These are phyloP conservation scores for Bothriochloa decipiens DNA, from an alignment of 176 grass and related monocot genomes.

Conservation along the genomic window DNA sequence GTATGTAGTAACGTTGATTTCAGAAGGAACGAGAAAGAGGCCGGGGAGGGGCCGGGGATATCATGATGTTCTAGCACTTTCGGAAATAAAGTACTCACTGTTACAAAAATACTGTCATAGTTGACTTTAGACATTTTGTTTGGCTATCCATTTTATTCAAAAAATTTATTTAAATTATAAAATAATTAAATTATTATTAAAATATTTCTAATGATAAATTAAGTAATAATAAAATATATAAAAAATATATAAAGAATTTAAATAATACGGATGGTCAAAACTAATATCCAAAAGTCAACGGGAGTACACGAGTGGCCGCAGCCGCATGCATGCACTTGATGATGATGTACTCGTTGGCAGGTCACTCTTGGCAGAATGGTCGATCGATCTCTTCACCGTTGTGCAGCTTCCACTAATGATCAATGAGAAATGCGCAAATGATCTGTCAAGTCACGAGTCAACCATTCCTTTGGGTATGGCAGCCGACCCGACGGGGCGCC, in stretches of 20 bases:
- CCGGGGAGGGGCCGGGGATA: neutral
- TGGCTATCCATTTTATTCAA: too few species aligned
- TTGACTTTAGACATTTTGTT: too few species aligned
- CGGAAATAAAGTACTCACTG: neutral
- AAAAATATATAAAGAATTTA: too few species aligned
- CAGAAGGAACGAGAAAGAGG: neutral
- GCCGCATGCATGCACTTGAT: neutral
- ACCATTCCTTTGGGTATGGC: slow-evolving; percentile 18
- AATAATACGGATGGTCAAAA: too few species aligned
- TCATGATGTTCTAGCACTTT: neutral
- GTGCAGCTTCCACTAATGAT: neutral
- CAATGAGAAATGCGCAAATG: neutral
- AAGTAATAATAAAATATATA: too few species aligned
- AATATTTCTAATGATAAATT: too few species aligned
- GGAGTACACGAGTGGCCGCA: too few species aligned
- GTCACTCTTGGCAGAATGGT: neutral
- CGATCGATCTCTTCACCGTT: neutral
- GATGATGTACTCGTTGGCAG: neutral
- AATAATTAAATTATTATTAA: too few species aligned
- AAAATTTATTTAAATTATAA: too few species aligned
- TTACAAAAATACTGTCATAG: too few species aligned
- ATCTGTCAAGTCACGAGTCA: slow-evolving; percentile 36
- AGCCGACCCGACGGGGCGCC: slow-evolving; percentile 9
- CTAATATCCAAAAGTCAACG: too few species aligned
- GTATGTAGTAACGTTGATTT: neutral